phyloP scores from a whole-genome alignment of 805 yeast species.

The Hanseniaspora clermontiae region DNA sequence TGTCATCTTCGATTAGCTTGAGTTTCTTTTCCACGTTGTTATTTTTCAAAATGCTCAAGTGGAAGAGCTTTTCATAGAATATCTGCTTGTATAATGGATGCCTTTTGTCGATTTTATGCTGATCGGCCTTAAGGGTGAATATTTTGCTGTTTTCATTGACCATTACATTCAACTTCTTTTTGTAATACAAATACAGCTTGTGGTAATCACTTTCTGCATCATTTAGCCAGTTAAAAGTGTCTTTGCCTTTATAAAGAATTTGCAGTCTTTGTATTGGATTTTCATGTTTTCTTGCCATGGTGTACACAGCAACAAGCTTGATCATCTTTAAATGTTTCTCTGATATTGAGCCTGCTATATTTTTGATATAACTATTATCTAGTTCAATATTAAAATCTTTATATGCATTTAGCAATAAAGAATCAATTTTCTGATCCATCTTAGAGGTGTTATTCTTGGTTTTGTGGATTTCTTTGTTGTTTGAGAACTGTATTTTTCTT shows the following conservation, averaged over 20 bases:
- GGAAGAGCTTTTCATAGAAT: background rate
- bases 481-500: no score
- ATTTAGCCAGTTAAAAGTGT: constrained; percentile 5
- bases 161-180: background rate
- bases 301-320: constrained; percentile 9
- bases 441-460: background rate
- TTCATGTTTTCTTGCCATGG: background rate
- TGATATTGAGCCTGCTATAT: background rate
- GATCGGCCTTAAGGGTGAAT: background rate
- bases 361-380: background rate
- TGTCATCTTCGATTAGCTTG: background rate
- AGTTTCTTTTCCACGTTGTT: background rate
- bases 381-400: background rate
- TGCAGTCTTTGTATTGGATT: background rate
- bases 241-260: background rate
- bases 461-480: background rate
- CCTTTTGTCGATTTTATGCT: background rate
- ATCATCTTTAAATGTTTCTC: background rate
- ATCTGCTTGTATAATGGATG: constrained; percentile 4
- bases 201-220: constrained; percentile 3
- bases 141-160: background rate
- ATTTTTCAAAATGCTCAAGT: background rate
- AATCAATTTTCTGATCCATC: background rate
- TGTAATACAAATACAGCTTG: background rate
- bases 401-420: background rate